phyloP scores from a whole-genome alignment of 2,329 filamentous ascomycete genomes.

The Colletotrichum tropicale region DNA sequence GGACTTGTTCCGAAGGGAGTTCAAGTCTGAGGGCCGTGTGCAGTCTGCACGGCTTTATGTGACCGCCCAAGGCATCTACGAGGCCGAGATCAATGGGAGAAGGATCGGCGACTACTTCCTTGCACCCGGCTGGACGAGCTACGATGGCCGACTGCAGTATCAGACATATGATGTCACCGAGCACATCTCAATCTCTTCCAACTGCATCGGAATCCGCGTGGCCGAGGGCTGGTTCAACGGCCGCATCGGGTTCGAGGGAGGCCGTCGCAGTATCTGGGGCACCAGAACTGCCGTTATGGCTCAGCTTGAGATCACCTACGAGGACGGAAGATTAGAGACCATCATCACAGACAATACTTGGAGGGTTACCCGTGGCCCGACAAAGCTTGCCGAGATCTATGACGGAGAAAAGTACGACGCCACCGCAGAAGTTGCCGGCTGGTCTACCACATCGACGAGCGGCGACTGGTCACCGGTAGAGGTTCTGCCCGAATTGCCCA shows the following conservation, averaged over 20 bases:
- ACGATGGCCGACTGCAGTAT: slow-evolving; percentile 54
- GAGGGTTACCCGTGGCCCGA: neutral
- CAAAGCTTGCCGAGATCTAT: slow-evolving; percentile 15
- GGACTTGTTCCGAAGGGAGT: slow-evolving; percentile 35
- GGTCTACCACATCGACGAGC: neutral
- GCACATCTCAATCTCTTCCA: slow-evolving; percentile 36
- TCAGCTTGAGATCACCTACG: neutral
- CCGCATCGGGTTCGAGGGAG: slow-evolving; percentile 25
- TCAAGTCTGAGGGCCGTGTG: slow-evolving; percentile 25
- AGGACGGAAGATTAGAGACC: neutral
- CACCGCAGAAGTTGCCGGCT: neutral
- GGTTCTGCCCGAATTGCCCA: neutral
- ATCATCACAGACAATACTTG: neutral
- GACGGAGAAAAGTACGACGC: slow-evolving; percentile 20
- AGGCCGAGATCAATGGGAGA: slow-evolving; percentile 50
- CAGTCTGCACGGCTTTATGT: slow-evolving; percentile 49
- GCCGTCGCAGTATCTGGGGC: slow-evolving; percentile 29
- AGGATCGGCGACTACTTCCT: slow-evolving; percentile 44
- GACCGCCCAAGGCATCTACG: slow-evolving; percentile 49
- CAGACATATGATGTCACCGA: slow-evolving; percentile 56
- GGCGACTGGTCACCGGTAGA: neutral
- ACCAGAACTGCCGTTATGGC: neutral
- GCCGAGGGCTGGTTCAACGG: slow-evolving; percentile 50
- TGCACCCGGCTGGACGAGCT: slow-evolving; percentile 58
- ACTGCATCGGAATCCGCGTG: slow-evolving; percentile 42